phyloP scores from a whole-genome alignment of 441 rosid genomes.

The Erysimum cheiri region DNA sequence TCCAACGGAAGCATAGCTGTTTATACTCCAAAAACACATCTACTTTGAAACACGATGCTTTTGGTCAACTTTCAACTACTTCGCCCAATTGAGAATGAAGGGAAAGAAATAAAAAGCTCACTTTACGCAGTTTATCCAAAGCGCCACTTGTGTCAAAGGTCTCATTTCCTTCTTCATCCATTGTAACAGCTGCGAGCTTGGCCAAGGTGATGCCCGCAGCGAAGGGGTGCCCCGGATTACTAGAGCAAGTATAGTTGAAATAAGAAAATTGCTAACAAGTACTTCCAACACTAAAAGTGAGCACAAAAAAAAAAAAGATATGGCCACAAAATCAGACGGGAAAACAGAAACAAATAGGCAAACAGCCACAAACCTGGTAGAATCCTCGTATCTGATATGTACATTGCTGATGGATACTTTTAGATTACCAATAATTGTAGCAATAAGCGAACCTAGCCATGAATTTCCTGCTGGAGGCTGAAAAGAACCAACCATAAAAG shows the following conservation, averaged over 20 bases:
- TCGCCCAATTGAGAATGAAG: conserved; percentile 15
- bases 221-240: conserved; percentile 91
- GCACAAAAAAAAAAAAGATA: conserved; percentile 11
- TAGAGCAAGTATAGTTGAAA: conserved; percentile 50
- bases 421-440: conserved; percentile 96
- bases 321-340: conserved; percentile 22
- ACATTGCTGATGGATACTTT: conserved; percentile 97
- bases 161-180: conserved; percentile 97
- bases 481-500: conserved; percentile 43
- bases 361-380: conserved; percentile 67
- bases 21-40: conserved; percentile 22
- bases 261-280: conserved; percentile 34
- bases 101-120: conserved; percentile 49
- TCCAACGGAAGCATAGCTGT: conserved; percentile 2
- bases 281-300: conserved; percentile 31
- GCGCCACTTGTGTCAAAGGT: conserved; percentile 99
- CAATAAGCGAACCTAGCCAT: conserved; percentile 93
- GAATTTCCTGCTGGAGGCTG: conserved; percentile 87
- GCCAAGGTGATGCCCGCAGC: conserved; percentile 93
- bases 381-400: conserved; percentile 97
- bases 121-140: conserved; percentile 93
- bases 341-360: conserved; percentile 25
- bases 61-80: conserved; percentile 25
- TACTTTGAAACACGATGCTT: conserved; percentile 15
- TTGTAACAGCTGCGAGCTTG: conserved; percentile 98